Evolutionary conservation across 73 alveolate genomes (phyloP).

Genomic region (Symbiodinium pilosum): DNA sequence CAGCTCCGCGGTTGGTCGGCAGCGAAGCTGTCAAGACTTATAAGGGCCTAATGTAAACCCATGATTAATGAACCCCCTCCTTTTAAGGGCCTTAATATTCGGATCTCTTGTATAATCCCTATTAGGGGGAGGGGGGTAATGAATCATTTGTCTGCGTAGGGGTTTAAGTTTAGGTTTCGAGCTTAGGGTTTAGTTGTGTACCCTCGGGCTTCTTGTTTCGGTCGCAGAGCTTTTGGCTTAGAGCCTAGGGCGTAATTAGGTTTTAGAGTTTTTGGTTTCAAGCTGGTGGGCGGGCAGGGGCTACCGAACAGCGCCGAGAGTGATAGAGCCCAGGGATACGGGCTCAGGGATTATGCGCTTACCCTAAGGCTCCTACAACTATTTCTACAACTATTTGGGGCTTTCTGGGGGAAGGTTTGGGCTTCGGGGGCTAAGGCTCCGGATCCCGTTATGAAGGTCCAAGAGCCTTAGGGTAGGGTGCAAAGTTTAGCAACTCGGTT

Average conservation of each 20-base stretch:
- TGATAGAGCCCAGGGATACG: not conserved
- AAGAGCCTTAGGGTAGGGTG: no score
- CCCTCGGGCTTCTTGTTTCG: no score
- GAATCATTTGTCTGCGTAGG: no score
- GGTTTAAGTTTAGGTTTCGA: not conserved
- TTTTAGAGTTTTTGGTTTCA: not conserved
- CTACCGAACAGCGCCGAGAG: not conserved
- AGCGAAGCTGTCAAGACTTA: not conserved
- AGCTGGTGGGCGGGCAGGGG: not conserved
- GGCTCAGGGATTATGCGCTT: not conserved
- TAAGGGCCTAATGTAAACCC: no score
- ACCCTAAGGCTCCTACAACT: no score
- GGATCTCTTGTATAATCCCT: no score
- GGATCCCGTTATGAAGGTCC: not conserved
- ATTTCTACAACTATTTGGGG: not conserved
- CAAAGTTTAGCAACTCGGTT: no score
- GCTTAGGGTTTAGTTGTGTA: constrained; percentile 8
- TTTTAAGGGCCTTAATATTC: no score
- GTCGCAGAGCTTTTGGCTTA: not conserved
- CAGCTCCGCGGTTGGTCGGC: not conserved
- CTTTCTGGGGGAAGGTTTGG: not conserved
- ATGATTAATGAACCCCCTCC: no score
- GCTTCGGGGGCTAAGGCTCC: not conserved
- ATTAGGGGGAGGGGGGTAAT: no score
- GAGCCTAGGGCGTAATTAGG: not conserved